A percentile compares a stretch with the other conserved stretches of the same genome.
Conservation (phyloP, 176 grass and related monocot species). For the Oryza longistaminata region DNA sequence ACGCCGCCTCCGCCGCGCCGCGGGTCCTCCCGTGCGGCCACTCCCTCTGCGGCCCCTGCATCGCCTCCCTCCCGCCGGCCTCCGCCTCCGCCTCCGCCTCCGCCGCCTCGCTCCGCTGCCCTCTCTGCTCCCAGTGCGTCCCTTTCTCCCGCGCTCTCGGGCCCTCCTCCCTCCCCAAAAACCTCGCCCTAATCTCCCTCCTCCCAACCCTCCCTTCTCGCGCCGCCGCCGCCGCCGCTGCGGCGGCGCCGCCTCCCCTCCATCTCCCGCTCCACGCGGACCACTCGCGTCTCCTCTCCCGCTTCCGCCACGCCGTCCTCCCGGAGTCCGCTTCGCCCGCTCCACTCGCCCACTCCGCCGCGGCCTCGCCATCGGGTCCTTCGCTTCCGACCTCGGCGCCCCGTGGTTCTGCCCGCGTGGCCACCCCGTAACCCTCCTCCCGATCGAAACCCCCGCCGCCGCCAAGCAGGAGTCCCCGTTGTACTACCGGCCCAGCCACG, state of each 20-base stretch:
- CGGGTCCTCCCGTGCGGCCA: constrained; percentile 87
- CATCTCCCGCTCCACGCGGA: constrained; percentile 40
- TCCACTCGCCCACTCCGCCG: not conserved
- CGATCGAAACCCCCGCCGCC: not conserved
- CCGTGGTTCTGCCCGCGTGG: constrained; percentile 37
- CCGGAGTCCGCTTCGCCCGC: constrained; percentile 38
- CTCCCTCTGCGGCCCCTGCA: constrained; percentile 69
- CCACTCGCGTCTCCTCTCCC: constrained; percentile 37
- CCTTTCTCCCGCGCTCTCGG: constrained; percentile 69
- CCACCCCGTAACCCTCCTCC: constrained; percentile 33
- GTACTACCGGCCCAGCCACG: constrained; percentile 45
- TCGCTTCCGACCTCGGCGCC: constrained; percentile 38
- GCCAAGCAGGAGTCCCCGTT: not conserved
- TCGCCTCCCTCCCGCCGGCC: constrained; percentile 69
- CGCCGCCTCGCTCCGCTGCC: constrained; percentile 68
- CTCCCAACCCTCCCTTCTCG: not conserved
- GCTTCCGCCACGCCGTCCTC: constrained; percentile 39
- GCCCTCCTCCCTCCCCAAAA: constrained; percentile 70
- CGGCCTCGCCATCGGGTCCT: constrained; percentile 42
- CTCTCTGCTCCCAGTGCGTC: constrained; percentile 77
- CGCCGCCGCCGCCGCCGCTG: not conserved
- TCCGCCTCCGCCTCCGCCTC: constrained; percentile 41
- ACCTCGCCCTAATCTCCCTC: constrained; percentile 75
- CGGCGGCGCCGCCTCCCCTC: not conserved
- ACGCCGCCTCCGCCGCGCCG: constrained; percentile 45